These are phyloP conservation scores for Penicillium sp. DNA, from an alignment of 2,329 filamentous ascomycete species.

Conservation along the genomic window DNA sequence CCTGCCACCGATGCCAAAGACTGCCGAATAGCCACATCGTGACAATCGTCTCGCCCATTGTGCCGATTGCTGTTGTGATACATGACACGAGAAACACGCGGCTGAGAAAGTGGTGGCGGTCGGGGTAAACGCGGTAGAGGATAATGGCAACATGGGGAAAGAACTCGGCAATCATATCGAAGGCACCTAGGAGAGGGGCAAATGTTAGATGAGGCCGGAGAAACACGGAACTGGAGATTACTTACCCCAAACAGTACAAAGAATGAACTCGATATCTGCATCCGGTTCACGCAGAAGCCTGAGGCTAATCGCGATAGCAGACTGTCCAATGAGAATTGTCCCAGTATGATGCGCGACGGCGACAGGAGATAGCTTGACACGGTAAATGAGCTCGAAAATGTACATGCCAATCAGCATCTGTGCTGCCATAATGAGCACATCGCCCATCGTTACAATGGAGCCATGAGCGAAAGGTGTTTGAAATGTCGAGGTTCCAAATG, in stretches of 20 bases:
- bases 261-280: conserved; percentile 38
- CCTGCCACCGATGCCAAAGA: conserved; percentile 44
- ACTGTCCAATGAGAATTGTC: conserved; percentile 44
- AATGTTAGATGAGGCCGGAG: neutral
- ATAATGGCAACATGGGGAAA: conserved; percentile 49
- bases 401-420: conserved; percentile 50
- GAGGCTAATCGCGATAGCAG: conserved; percentile 43
- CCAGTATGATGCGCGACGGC: conserved; percentile 45
- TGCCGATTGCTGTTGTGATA: conserved; percentile 41
- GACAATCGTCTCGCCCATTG: conserved; percentile 43
- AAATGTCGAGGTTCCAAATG: conserved; percentile 35
- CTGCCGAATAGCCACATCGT: conserved; percentile 48
- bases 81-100: conserved; percentile 40
- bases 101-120: conserved; percentile 39
- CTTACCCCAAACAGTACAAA: conserved; percentile 44
- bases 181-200: conserved; percentile 36
- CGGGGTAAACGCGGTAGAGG: conserved; percentile 44
- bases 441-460: conserved; percentile 40
- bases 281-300: conserved; percentile 28
- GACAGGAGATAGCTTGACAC: conserved; percentile 42
- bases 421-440: conserved; percentile 41
- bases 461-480: conserved; percentile 31
- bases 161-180: conserved; percentile 49
- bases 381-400: conserved; percentile 47
- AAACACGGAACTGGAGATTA: neutral